Percentiles rank a stretch among this genome's conserved stretches.
These are phyloP conservation scores for Colletotrichum cuscutae DNA, from an alignment of 2,329 filamentous ascomycete genomes.

Conservation along the genomic window DNA sequence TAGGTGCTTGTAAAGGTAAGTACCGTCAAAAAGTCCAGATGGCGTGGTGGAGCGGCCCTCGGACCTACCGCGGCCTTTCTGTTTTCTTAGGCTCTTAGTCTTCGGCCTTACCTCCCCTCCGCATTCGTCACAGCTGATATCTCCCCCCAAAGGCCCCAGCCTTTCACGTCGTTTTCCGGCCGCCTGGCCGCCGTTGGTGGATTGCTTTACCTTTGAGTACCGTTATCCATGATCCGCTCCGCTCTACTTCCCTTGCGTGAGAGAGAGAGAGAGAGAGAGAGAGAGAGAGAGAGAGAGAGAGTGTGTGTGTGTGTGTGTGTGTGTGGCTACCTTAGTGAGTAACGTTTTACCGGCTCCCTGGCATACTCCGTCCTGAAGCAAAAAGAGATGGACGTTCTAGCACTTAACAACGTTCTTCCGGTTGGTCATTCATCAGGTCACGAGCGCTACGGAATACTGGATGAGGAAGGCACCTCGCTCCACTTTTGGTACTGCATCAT, in stretches of 20 bases:
- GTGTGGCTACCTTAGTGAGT: not conserved
- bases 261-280: too few species aligned
- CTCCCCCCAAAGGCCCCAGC: not conserved
- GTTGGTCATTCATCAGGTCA: not conserved
- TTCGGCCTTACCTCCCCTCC: not conserved
- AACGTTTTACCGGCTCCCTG: too few species aligned
- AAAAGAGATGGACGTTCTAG: too few species aligned
- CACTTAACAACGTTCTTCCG: too few species aligned
- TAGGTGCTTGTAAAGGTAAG: too few species aligned
- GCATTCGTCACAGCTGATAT: not conserved
- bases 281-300: too few species aligned
- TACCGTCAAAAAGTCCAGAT: not conserved
- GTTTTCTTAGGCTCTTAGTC: not conserved
- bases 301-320: not conserved
- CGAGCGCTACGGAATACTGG: not conserved
- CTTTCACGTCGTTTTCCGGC: conserved; percentile 5
- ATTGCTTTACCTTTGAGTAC: not conserved
- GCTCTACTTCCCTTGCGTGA: not conserved
- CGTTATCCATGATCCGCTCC: not conserved
- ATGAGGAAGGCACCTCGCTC: not conserved
- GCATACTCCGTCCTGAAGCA: too few species aligned
- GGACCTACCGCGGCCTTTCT: conserved; percentile 30
- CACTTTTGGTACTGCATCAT: not conserved
- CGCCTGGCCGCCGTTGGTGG: not conserved
- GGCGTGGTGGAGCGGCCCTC: conserved; percentile 5